Conservation (phyloP, 2,329 filamentous ascomycete genomes). For the Hypomyces rosellus region DNA sequence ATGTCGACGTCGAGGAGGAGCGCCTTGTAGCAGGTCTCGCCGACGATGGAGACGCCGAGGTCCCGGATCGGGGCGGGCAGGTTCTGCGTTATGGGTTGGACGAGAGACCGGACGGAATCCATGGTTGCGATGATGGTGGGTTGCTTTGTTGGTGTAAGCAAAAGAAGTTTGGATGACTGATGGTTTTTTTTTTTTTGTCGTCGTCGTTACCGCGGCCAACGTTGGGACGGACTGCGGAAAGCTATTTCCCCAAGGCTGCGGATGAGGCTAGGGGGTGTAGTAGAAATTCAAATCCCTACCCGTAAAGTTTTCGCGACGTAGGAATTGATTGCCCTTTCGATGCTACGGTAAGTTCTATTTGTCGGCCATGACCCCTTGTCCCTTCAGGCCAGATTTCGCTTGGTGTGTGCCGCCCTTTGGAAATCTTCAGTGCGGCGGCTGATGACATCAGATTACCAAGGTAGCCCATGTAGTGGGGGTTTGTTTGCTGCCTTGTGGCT, state of each 20-base stretch:
- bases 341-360: too few species aligned
- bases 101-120: slow-evolving; percentile 54
- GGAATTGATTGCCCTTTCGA: background rate
- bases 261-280: too few species aligned
- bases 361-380: background rate
- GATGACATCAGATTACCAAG: slow-evolving; percentile 7
- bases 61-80: slow-evolving; percentile 70
- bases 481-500: background rate
- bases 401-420: slow-evolving; percentile 5
- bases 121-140: slow-evolving; percentile 32
- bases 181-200: too few species aligned
- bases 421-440: background rate
- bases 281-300: too few species aligned
- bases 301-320: background rate
- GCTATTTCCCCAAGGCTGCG: too few species aligned
- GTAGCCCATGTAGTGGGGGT: background rate
- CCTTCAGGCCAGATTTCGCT: slow-evolving; percentile 13
- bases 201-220: too few species aligned
- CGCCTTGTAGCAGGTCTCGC: slow-evolving; percentile 75
- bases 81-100: slow-evolving; percentile 65
- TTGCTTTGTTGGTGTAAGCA: background rate
- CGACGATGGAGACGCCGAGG: slow-evolving; percentile 72
- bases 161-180: background rate
- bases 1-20: slow-evolving; percentile 81
- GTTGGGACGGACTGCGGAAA: too few species aligned